Evolutionary conservation across 306 rosid genomes (phyloP).

Genomic region (Cucurbita moschata): DNA sequence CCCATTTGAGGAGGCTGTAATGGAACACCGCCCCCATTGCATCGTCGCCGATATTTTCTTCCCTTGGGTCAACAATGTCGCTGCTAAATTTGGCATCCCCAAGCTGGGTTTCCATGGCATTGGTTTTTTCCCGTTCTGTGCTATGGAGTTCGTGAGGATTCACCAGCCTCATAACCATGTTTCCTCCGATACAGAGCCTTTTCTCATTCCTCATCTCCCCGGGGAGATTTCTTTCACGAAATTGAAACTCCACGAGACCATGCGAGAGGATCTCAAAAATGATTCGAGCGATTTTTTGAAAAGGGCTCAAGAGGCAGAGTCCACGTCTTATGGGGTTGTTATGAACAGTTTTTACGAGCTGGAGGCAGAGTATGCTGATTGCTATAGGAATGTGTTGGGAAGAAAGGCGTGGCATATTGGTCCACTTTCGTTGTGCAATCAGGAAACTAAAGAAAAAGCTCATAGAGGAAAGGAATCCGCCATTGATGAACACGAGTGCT

Average conservation of each 20-base stretch:
- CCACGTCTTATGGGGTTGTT: conserved; percentile 9
- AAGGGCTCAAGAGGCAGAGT: not conserved
- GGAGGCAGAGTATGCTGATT: conserved; percentile 20
- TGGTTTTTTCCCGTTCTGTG: conserved; percentile 30
- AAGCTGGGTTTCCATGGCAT: conserved; percentile 38
- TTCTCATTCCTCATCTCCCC: conserved; percentile 33
- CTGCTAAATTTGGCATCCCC: conserved; percentile 34
- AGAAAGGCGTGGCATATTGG: conserved; percentile 23
- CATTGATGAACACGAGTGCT: conserved; percentile 12
- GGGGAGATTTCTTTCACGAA: conserved; percentile 25
- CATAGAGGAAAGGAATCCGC: conserved; percentile 9
- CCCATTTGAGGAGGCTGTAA: conserved; percentile 23
- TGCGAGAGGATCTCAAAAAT: not conserved
- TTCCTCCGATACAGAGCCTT: conserved; percentile 23
- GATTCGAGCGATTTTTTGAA: not conserved
- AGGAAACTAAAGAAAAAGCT: not conserved
- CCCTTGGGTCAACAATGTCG: conserved; percentile 33
- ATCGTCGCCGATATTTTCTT: conserved; percentile 34
- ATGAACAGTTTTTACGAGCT: conserved; percentile 27
- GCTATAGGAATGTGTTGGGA: conserved; percentile 11
- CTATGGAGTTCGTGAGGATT: not conserved
- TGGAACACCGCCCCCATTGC: conserved; percentile 24
- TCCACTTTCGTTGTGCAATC: conserved; percentile 16
- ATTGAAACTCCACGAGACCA: conserved; percentile 9
- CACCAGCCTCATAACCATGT: conserved; percentile 32